phyloP scores from a whole-genome alignment of 257 asterid genomes.

The Nicotiana noctiflora region DNA sequence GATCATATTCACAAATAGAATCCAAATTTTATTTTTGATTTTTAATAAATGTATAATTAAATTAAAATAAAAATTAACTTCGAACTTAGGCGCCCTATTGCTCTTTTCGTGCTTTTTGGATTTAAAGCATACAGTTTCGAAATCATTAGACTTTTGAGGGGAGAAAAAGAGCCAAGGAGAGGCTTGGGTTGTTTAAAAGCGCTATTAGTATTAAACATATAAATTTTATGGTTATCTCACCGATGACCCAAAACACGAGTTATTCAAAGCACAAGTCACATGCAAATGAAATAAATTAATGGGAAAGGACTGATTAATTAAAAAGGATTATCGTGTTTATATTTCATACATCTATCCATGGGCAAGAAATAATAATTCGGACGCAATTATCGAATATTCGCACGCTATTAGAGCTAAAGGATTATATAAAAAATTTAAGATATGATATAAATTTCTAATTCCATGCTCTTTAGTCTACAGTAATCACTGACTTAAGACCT shows the following conservation, averaged over 20 bases:
- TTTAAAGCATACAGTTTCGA: neutral
- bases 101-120: too few species aligned
- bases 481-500: constrained; percentile 13
- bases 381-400: constrained; percentile 70
- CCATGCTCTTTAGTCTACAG: neutral
- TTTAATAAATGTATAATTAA: too few species aligned
- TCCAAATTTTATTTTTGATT: too few species aligned
- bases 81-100: too few species aligned
- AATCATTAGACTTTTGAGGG: neutral
- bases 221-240: neutral
- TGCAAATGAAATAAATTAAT: constrained; percentile 28
- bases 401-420: constrained; percentile 50
- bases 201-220: neutral
- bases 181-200: neutral
- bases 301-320: constrained; percentile 26
- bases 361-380: constrained; percentile 21
- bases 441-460: neutral
- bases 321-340: constrained; percentile 27
- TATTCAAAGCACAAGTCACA: constrained; percentile 48
- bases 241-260: constrained; percentile 15
- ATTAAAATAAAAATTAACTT: too few species aligned
- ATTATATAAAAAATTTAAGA: constrained; percentile 16
- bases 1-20: too few species aligned
- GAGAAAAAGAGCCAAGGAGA: neutral
- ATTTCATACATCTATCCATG: constrained; percentile 18